Evolutionary conservation across 352 stramenopile species (phyloP), one percentile per base, ranked within the genome.

Genomic region (Pythium utonaiense): DNA sequence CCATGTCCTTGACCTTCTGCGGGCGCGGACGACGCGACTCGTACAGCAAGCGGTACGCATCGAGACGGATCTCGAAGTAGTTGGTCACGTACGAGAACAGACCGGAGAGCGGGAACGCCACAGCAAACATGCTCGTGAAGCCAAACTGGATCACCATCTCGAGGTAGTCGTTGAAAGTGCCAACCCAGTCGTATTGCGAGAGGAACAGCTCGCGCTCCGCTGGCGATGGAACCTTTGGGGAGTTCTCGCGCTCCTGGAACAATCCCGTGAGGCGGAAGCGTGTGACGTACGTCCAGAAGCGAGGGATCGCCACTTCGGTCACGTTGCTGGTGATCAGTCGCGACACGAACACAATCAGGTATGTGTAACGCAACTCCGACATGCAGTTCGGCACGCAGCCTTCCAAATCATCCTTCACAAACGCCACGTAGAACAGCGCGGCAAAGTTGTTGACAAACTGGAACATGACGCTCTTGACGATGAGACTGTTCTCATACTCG

Each of bases 401-500:
- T 68, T 91, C 78, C 22, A 95, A 75, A 22, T 70, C 83, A 45
- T 86, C 69, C 63, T 98, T 96, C 51, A 97, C 77, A 64, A 98
- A 96, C 30, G 92, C 91, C 17, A 98, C 79, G 71, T 98, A 98
- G 68, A 98, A 97, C 41, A 98, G 69, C 52, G 82, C 83, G n/a
- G 96, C 77, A 74, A 97, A 98, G 62, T 96, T 96, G 79, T 98
- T 96, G 66, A 98, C 96, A 40, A 96, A 96, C 77, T 98, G 92
- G 70, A 98, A 98, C 47, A 98, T 84, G 56, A 98, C 88, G 59
- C 90, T 93, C 77, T 98, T 98, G 57, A 97, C 64, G 57, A 98
- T 97, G 40, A 98, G 62, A 67, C 85, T 96, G 73, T 97, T 96
- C 58, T 97, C 75, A 66, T 97, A 92, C 52, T 88, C 79, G 53